Conservation (phyloP, 768 basidiomycete genomes). For the Xerocomellus chrysenteron region DNA sequence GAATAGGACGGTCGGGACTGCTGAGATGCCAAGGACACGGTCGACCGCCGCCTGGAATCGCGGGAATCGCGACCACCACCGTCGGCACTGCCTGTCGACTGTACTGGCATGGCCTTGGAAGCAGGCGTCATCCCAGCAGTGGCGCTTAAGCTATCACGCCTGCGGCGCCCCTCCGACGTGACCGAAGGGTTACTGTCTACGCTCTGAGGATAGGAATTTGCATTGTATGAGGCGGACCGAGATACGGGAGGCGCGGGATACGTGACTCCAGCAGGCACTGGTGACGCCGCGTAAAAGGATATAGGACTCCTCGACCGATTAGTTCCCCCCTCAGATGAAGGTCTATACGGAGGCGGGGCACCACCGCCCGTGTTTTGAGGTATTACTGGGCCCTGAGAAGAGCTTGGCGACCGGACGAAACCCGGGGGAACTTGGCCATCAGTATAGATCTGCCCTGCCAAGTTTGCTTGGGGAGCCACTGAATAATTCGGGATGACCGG, state of each 20-base stretch:
- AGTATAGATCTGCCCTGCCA: conserved; percentile 17
- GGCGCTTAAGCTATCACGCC: conserved; percentile 22
- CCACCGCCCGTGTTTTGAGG: conserved; percentile 13
- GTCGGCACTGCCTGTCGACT: conserved; percentile 9
- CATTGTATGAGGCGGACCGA: conserved; percentile 20
- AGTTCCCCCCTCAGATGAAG: conserved; percentile 22
- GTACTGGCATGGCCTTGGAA: conserved; percentile 11
- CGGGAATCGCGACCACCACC: conserved; percentile 9
- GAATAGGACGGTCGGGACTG: conserved; percentile 15
- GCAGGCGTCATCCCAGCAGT: conserved; percentile 29
- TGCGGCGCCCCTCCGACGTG: conserved; percentile 27
- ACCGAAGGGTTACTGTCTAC: conserved; percentile 17
- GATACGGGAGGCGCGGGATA: conserved; percentile 31
- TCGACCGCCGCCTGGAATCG: conserved; percentile 24
- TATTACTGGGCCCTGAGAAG: conserved; percentile 24
- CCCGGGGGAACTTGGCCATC: conserved; percentile 14
- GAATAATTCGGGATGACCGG: conserved; percentile 17
- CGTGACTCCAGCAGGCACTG: conserved; percentile 24
- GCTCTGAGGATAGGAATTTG: neutral
- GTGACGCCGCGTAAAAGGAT: conserved; percentile 26
- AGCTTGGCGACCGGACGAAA: conserved; percentile 9
- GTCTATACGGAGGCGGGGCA: conserved; percentile 6
- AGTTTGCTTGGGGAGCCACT: neutral
- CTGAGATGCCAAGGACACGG: conserved; percentile 20
- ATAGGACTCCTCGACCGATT: conserved; percentile 21